Conservation (phyloP, 768 basidiomycete species). For the Termitomyces sp. region DNA sequence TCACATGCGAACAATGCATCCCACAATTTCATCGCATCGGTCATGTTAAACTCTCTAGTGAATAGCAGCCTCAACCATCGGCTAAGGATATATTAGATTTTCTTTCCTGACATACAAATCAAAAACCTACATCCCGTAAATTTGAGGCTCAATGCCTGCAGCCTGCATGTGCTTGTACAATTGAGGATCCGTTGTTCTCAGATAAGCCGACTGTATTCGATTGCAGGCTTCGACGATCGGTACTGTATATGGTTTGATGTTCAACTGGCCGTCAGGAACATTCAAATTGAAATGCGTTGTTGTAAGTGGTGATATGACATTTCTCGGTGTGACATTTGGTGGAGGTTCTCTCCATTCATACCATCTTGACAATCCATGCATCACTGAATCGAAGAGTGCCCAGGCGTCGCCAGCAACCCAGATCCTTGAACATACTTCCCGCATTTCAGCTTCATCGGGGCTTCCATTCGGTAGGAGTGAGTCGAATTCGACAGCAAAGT, state of each 20-base stretch:
- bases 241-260: conserved; percentile 65
- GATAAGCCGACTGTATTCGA: conserved; percentile 67
- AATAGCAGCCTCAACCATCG: conserved; percentile 94
- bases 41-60: conserved; percentile 85
- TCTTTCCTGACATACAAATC: neutral
- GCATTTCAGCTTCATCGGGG: conserved; percentile 33
- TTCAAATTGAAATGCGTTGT: conserved; percentile 42
- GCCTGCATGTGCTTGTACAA: conserved; percentile 74
- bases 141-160: conserved; percentile 89
- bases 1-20: conserved; percentile 92
- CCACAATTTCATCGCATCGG: conserved; percentile 87
- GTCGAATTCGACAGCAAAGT: conserved; percentile 82
- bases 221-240: conserved; percentile 87
- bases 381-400: conserved; percentile 75
- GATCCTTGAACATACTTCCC: conserved; percentile 59
- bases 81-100: conserved; percentile 33
- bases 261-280: conserved; percentile 41
- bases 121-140: conserved; percentile 84
- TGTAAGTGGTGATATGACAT: conserved; percentile 30
- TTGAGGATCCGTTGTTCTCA: conserved; percentile 77
- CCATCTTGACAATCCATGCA: conserved; percentile 80
- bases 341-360: conserved; percentile 62
- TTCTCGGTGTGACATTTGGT: conserved; percentile 8
- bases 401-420: conserved; percentile 88
- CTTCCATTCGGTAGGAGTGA: conserved; percentile 44